Evolutionary conservation across 257 asterid genomes (phyloP).

Genomic region (Penstemon barbatus): DNA sequence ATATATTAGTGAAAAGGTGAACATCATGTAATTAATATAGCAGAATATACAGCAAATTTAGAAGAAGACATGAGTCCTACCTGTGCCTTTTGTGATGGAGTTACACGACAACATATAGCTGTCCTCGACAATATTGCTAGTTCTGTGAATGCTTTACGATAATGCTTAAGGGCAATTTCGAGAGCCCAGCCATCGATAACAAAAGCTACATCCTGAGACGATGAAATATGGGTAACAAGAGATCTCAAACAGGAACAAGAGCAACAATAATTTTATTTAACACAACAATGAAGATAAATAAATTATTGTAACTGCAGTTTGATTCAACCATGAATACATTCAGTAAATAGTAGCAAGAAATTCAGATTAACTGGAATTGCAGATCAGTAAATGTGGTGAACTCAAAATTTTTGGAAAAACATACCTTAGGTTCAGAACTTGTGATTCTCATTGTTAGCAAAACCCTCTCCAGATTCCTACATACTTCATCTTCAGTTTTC

Average conservation of each 20-base stretch:
- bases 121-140: constrained; percentile 90
- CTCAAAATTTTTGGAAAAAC: constrained; percentile 13
- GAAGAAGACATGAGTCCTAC: constrained; percentile 35
- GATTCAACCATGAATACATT: constrained; percentile 18
- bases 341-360: constrained; percentile 23
- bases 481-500: constrained; percentile 90
- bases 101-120: constrained; percentile 97
- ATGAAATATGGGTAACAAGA: constrained; percentile 30
- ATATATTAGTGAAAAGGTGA: not conserved
- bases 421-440: constrained; percentile 85
- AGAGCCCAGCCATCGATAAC: constrained; percentile 99
- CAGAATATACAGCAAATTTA: constrained; percentile 10
- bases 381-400: constrained; percentile 18
- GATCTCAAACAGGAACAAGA: constrained; percentile 21
- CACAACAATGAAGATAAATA: constrained; percentile 14
- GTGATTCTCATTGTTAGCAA: constrained; percentile 94
- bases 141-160: constrained; percentile 87
- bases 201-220: constrained; percentile 86
- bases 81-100: constrained; percentile 99
- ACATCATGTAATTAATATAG: constrained; percentile 2
- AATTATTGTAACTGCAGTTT: not conserved
- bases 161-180: constrained; percentile 90
- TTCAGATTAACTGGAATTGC: constrained; percentile 25
- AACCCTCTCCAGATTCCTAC: constrained; percentile 88
- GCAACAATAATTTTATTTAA: constrained; percentile 7